Conservation (phyloP, 2,329 filamentous ascomycete species). For the Daldinia sp. region DNA sequence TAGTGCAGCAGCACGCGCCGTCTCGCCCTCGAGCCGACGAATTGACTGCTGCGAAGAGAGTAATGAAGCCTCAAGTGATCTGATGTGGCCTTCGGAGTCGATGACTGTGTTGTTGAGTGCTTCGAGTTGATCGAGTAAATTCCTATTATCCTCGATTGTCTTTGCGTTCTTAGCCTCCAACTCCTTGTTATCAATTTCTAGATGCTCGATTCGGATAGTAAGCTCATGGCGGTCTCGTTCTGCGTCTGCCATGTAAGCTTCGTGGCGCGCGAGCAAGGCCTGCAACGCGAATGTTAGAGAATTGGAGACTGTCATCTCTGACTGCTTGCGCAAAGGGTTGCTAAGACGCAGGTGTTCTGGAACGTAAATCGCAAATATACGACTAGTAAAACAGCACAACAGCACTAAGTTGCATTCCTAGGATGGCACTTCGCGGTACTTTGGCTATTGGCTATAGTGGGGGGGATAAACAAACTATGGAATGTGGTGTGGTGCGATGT, state of each 20-base stretch:
- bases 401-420: constrained; percentile 23
- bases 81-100: constrained; percentile 82
- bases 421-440: background rate
- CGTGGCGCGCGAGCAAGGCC: constrained; percentile 91
- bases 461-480: constrained; percentile 17
- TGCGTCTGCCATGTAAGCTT: constrained; percentile 91
- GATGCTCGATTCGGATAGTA: constrained; percentile 73
- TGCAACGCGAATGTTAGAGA: constrained; percentile 79
- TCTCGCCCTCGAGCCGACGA: constrained; percentile 76
- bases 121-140: constrained; percentile 84
- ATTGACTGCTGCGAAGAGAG: constrained; percentile 80
- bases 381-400: constrained; percentile 20
- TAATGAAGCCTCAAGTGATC: constrained; percentile 77
- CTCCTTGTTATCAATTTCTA: constrained; percentile 77
- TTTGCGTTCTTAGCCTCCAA: constrained; percentile 80
- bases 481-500: constrained; percentile 20
- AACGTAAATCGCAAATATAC: constrained; percentile 34
- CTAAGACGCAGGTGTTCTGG: constrained; percentile 29
- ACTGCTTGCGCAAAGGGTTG: constrained; percentile 15
- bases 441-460: background rate
- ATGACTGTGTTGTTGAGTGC: constrained; percentile 78
- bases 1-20: constrained; percentile 76
- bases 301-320: constrained; percentile 47
- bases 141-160: constrained; percentile 83
- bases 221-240: constrained; percentile 83